Conservation (phyloP, 2,329 filamentous ascomycete genomes). For the Beauveria brongniartii region DNA sequence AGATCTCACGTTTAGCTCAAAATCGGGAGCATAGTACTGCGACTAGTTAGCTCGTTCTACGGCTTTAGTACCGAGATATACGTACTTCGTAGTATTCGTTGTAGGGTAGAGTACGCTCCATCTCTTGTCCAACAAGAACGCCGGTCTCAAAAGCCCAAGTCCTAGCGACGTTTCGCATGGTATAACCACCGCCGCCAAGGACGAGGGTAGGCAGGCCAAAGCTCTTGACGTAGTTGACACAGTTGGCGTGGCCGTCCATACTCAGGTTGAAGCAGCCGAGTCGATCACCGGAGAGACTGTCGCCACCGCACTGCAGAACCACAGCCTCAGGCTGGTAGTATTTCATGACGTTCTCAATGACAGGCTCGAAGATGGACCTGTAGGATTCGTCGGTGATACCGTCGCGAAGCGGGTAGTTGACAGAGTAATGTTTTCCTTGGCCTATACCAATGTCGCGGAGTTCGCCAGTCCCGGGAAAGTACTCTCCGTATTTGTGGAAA, state of each 20-base stretch:
- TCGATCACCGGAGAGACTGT: conserved; percentile 88
- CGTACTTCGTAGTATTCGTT: conserved; percentile 86
- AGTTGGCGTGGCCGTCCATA: conserved; percentile 91
- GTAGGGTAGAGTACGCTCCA: conserved; percentile 78
- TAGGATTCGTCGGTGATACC: conserved; percentile 88
- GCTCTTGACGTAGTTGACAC: conserved; percentile 83
- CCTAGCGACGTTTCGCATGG: conserved; percentile 90
- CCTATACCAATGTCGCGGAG: conserved; percentile 82
- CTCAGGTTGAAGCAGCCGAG: conserved; percentile 97
- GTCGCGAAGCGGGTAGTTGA: conserved; percentile 87
- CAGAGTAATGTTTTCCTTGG: conserved; percentile 77
- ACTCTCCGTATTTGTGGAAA: conserved; percentile 95
- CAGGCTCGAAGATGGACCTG: conserved; percentile 82
- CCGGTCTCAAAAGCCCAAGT: conserved; percentile 98
- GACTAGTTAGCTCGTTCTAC: conserved; percentile 16
- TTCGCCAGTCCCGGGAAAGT: conserved; percentile 88
- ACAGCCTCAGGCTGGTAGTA: conserved; percentile 87
- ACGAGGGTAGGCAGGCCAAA: conserved; percentile 83
- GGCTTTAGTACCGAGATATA: conserved; percentile 33
- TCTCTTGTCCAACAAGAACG: conserved; percentile 72
- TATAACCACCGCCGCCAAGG: conserved; percentile 92
- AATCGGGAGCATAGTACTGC: conserved; percentile 86
- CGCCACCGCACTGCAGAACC: conserved; percentile 91
- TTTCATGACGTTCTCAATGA: conserved; percentile 78
- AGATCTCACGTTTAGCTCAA: conserved; percentile 80